A percentile compares a stretch with the other conserved stretches of the same genome.
phyloP scores from a whole-genome alignment of 148 eudicot species.

The Heliamphora exappendiculata region DNA sequence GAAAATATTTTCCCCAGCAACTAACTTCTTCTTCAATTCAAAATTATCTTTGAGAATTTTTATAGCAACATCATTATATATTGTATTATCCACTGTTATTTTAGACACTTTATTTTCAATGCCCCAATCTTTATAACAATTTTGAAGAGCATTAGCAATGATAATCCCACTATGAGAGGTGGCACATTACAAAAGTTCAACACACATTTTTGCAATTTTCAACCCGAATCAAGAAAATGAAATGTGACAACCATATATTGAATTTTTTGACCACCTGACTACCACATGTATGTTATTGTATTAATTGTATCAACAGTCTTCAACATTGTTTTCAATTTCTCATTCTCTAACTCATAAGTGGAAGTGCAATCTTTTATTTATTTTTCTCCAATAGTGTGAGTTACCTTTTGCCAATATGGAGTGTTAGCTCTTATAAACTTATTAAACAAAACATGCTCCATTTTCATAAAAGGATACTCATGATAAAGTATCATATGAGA shows the following conservation, averaged over 20 bases:
- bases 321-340: background rate
- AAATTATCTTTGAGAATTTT: background rate
- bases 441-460: constrained; percentile 9
- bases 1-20: background rate
- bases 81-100: background rate
- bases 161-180: background rate
- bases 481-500: background rate
- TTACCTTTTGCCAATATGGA: background rate
- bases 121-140: background rate
- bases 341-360: background rate
- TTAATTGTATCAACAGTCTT: background rate
- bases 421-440: background rate
- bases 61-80: background rate
- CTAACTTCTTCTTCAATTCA: background rate
- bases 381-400: background rate
- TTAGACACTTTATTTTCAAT: constrained; percentile 3
- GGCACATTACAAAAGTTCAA: constrained; percentile 6
- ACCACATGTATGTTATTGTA: background rate
- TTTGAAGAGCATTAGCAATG: background rate
- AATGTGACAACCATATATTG: background rate
- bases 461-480: background rate
- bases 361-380: background rate
- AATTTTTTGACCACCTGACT: constrained; percentile 1
- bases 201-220: background rate
- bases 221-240: background rate